These are phyloP conservation scores for Penicillium coffeae DNA, from an alignment of 495 filamentous ascomycete species.

Conservation along the genomic window DNA sequence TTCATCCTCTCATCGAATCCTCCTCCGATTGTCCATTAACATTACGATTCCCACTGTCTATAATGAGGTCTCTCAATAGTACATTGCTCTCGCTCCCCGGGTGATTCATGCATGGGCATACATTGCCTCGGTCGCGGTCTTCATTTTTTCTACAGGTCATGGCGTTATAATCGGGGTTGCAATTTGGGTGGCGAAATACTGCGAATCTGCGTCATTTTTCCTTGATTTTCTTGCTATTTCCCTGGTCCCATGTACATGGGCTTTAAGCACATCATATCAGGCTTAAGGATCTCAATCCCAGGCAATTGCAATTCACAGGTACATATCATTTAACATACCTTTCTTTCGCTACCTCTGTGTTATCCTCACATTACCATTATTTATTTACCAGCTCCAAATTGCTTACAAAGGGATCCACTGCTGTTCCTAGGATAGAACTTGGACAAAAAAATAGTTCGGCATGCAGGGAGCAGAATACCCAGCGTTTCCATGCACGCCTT, in stretches of 20 bases:
- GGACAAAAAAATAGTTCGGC: not conserved
- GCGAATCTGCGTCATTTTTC: slow-evolving; percentile 16
- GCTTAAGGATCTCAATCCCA: not conserved
- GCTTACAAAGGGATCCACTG: not conserved
- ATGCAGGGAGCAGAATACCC: not conserved
- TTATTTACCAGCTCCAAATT: not conserved
- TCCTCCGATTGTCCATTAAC: slow-evolving; percentile 21
- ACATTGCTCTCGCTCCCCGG: slow-evolving; percentile 20
- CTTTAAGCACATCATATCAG: not conserved
- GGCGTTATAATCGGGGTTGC: slow-evolving; percentile 23
- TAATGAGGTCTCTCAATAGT: slow-evolving; percentile 24
- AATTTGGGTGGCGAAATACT: slow-evolving; percentile 21
- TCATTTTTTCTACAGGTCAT: slow-evolving; percentile 23
- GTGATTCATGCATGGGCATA: slow-evolving; percentile 2
- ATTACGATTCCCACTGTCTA: slow-evolving; percentile 32
- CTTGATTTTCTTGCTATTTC: slow-evolving; percentile 11
- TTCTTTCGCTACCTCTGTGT: slow-evolving; percentile 1
- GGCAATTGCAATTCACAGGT: slow-evolving; percentile 9
- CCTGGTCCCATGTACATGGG: too few relatives aligned
- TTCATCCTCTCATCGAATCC: slow-evolving; percentile 2
- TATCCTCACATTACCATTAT: not conserved
- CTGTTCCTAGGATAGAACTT: not conserved
- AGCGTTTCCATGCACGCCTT: not conserved
- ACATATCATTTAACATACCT: slow-evolving; percentile 23
- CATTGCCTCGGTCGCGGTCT: slow-evolving; percentile 9